Base-by-base conservation (phyloP, 1,139 yeast species). In the Kodamaea anthophila region DNA sequence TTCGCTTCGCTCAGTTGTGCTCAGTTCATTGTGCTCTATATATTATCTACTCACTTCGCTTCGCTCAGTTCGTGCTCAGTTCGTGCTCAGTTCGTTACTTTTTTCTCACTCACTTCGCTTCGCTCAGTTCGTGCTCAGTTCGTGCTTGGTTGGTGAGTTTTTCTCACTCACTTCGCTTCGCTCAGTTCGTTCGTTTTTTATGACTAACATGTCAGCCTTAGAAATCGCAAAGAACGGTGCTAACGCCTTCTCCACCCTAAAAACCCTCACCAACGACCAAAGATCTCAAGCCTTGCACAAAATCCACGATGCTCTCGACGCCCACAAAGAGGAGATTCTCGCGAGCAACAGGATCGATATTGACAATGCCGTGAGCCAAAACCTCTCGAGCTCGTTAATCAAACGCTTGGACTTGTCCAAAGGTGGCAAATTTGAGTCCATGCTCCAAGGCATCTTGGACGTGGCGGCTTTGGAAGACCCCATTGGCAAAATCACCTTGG, bases 371-470 rank as follows among this genome's bases (percentile, higher is more conserved):
- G 55, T 55, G 24, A 50, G 58, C 6, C 66, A 71, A 31, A 68
- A 75, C 9, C 59, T 88, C 20, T 65, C 93, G 1, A 53, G 76
- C 0, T 74, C 96, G 2, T 62, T 93, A 42, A 64, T 88, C 33
- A 87, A 85, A 49, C 67, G 99, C 43, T 65, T 93, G 18, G 97
- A 93, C 51, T 65, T 93, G 30, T 70, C 84, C 30, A 74, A 71
- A 38, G 77, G 80, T 29, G 96, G 84, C 36, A 93, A 91, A 54
- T 93, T 76, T 51, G 97, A 87, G 41, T 66, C 84, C 19, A 93
- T 93, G 98, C 70, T 91, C 31, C 93, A 87, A 52, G 99, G 99
- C 15, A 78, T 93, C 13, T 64, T 83, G 37, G 98, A 93, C 46
- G 98, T 93, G 11, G 93, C 94, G 1, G 70, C 70, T 3, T 66